Percentiles rank a stretch among this genome's conserved stretches.
Evolutionary conservation across 495 filamentous ascomycete genomes (phyloP).

Genomic region (Xylaria grammica): DNA sequence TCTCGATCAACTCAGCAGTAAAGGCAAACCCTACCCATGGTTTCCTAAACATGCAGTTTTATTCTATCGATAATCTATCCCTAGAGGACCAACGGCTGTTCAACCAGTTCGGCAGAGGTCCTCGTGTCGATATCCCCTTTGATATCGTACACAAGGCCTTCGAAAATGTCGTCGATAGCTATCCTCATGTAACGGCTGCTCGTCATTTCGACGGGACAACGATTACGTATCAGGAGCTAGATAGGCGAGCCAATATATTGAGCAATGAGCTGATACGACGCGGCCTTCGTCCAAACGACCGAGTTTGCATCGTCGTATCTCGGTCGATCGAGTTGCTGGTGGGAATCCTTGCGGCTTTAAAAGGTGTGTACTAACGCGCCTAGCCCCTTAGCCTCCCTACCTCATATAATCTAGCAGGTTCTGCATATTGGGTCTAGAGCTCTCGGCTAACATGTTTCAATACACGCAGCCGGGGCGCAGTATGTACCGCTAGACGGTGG

Average conservation of each 20-base stretch:
- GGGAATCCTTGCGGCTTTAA: slow-evolving; percentile 54
- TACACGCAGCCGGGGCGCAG: slow-evolving; percentile 55
- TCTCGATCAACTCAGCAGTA: background rate
- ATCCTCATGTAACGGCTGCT: slow-evolving; percentile 36
- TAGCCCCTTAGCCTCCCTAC: too few relatives aligned
- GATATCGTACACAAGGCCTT: slow-evolving; percentile 38
- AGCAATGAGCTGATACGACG: slow-evolving; percentile 31
- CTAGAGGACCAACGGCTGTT: slow-evolving; percentile 32
- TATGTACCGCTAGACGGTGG: slow-evolving; percentile 56
- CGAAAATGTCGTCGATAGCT: slow-evolving; percentile 30
- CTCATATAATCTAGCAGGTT: too few relatives aligned
- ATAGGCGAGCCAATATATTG: slow-evolving; percentile 38
- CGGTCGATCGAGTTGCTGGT: slow-evolving; percentile 48
- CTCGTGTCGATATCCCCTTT: slow-evolving; percentile 28
- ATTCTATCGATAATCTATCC: slow-evolving; percentile 30
- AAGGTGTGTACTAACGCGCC: too few relatives aligned
- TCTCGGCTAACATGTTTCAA: too few relatives aligned
- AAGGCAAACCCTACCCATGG: background rate
- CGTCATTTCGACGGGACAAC: slow-evolving; percentile 35
- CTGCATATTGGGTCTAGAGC: too few relatives aligned
- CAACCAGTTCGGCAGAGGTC: slow-evolving; percentile 35
- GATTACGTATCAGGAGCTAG: slow-evolving; percentile 43
- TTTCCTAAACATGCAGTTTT: slow-evolving; percentile 21
- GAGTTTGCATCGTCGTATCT: slow-evolving; percentile 37
- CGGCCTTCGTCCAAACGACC: slow-evolving; percentile 34